A percentile compares a stretch with the other conserved stretches of the same genome.
Evolutionary conservation across 129 eudicot species (phyloP).

Genomic region (Deinandra increscens): DNA sequence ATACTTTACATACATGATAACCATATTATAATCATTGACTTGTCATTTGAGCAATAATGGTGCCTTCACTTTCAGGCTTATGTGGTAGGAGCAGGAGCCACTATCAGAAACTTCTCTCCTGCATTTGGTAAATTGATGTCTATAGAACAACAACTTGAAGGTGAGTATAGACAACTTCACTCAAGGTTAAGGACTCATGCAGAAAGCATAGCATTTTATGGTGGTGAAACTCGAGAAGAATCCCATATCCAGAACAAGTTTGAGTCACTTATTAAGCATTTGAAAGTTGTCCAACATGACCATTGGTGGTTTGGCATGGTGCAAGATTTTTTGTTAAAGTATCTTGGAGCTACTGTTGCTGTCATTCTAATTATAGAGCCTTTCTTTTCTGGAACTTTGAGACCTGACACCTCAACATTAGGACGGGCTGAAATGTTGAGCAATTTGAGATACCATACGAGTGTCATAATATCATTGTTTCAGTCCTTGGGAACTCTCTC

Average conservation of each 20-base stretch:
- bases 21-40: constrained; percentile 8
- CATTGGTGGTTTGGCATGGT: constrained; percentile 99
- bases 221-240: constrained; percentile 96
- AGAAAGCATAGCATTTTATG: constrained; percentile 97
- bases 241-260: constrained; percentile 94
- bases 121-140: constrained; percentile 96
- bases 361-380: constrained; percentile 96
- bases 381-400: constrained; percentile 83
- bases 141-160: constrained; percentile 91
- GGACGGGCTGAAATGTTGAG: constrained; percentile 99
- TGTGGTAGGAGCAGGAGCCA: constrained; percentile 92
- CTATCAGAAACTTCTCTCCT: constrained; percentile 91
- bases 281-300: constrained; percentile 83
- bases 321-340: constrained; percentile 92
- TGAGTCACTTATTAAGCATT: constrained; percentile 61
- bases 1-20: background rate
- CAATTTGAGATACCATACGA: constrained; percentile 96
- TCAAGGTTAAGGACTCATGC: constrained; percentile 95
- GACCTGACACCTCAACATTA: constrained; percentile 90
- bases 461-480: constrained; percentile 94
- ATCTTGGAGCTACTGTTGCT: constrained; percentile 99
- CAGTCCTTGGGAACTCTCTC: constrained; percentile 97
- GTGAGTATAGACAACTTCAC: constrained; percentile 96
- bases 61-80: constrained; percentile 72
- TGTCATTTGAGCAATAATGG: constrained; percentile 19